Conservation (phyloP, 83 land plant species). For the Thuja plicata region DNA sequence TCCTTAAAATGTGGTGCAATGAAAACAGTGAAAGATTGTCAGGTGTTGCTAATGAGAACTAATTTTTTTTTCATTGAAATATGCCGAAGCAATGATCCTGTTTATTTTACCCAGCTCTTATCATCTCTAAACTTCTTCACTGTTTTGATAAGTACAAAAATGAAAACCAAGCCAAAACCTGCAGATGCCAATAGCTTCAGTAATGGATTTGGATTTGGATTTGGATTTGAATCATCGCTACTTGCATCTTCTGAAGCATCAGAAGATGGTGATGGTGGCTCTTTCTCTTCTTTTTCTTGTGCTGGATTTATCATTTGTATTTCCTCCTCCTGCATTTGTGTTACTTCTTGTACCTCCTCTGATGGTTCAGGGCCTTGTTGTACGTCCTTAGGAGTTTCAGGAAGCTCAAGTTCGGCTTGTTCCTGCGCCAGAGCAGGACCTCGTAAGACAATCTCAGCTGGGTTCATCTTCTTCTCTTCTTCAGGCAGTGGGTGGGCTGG, state of each 20-base stretch:
- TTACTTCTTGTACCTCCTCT: not conserved
- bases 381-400: not conserved
- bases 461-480: not conserved
- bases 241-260: not conserved
- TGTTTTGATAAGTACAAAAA: not conserved
- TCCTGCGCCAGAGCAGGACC: not conserved
- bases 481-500: not conserved
- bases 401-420: not conserved
- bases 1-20: not conserved
- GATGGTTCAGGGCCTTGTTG: not conserved
- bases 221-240: not conserved
- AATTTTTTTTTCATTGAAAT: not conserved
- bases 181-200: not conserved
- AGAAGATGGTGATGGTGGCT: not conserved
- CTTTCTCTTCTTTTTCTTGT: not conserved
- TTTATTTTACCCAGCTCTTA: not conserved
- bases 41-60: not conserved
- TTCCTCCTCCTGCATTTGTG: not conserved
- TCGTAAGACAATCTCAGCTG: not conserved
- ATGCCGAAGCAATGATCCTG: not conserved
- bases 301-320: not conserved
- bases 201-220: not conserved
- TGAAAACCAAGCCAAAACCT: not conserved
- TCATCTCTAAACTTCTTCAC: not conserved
- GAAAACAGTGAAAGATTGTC: not conserved